These are phyloP conservation scores for Auxenochlorella protothecoides DNA, from an alignment of 139 green algal genomes.

Conservation along the genomic window DNA sequence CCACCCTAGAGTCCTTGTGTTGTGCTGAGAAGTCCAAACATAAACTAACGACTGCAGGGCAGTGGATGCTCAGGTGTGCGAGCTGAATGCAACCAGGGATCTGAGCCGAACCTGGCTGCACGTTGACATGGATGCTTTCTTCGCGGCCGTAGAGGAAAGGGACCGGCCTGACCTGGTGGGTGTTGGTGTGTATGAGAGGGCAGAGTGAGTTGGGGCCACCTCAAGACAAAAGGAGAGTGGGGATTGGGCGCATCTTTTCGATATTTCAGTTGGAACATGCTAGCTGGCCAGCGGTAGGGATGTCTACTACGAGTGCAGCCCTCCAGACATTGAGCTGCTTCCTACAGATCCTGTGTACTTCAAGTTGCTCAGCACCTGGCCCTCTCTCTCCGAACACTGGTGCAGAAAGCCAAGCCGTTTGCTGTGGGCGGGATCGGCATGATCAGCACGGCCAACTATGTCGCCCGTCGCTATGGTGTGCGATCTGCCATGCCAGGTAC, in stretches of 20 bases:
- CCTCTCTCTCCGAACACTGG: too few relatives aligned
- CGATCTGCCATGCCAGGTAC: constrained; percentile 73
- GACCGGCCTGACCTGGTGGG: constrained; percentile 50
- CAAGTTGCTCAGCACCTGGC: too few relatives aligned
- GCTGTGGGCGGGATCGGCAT: constrained; percentile 79
- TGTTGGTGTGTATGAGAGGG: background rate
- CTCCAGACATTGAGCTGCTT: too few relatives aligned
- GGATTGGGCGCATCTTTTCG: too few relatives aligned
- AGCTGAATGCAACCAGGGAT: constrained; percentile 61
- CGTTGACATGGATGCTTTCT: constrained; percentile 95
- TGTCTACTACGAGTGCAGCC: too few relatives aligned
- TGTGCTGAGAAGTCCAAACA: too few relatives aligned
- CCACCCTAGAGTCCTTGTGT: too few relatives aligned
- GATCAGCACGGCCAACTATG: constrained; percentile 85
- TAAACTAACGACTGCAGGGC: constrained; percentile 11
- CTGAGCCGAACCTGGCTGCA: constrained; percentile 66
- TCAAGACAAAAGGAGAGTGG: too few relatives aligned
- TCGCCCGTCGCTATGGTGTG: constrained; percentile 68
- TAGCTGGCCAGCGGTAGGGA: too few relatives aligned
- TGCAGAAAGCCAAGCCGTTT: constrained; percentile 57
- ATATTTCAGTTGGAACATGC: too few relatives aligned
- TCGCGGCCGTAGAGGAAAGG: constrained; percentile 58
- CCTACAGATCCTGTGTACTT: too few relatives aligned
- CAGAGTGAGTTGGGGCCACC: too few relatives aligned
- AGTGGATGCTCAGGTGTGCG: constrained; percentile 36